Conservation (phyloP, 768 basidiomycete species). For the Leccinum broughii region DNA sequence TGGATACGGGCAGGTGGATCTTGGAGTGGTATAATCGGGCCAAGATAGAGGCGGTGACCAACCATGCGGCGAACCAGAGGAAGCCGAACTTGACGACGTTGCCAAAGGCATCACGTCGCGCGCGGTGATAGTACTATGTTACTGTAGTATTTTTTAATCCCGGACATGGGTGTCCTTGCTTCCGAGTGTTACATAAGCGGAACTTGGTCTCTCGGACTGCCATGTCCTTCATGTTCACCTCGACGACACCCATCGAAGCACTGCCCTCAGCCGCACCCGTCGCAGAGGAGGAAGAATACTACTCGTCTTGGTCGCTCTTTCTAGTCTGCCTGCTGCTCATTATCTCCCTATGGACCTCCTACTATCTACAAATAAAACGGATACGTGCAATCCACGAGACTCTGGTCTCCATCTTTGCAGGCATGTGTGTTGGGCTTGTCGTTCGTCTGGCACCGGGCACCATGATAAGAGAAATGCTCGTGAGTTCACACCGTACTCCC, state of each 20-base stretch:
- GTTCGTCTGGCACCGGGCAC: constrained; percentile 89
- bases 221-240: constrained; percentile 42
- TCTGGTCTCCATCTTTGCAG: constrained; percentile 90
- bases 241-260: constrained; percentile 32
- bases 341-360: constrained; percentile 92
- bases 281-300: constrained; percentile 82
- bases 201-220: not conserved
- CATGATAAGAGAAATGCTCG: constrained; percentile 97
- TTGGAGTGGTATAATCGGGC: constrained; percentile 20
- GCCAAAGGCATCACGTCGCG: constrained; percentile 23
- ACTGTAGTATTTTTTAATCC: constrained; percentile 1
- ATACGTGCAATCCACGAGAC: constrained; percentile 98
- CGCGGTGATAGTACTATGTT: not conserved
- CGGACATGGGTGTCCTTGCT: not conserved
- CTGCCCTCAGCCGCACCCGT: constrained; percentile 38
- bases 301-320: constrained; percentile 93
- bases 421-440: constrained; percentile 93
- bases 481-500: constrained; percentile 44
- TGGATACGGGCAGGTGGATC: constrained; percentile 20
- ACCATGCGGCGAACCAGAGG: constrained; percentile 8
- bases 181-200: constrained; percentile 21
- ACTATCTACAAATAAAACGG: constrained; percentile 95
- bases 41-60: constrained; percentile 3
- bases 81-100: constrained; percentile 27
- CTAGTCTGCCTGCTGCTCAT: constrained; percentile 91